These are phyloP conservation scores for Suhomyces vadensis DNA, from an alignment of 805 yeast species.

Conservation along the genomic window DNA sequence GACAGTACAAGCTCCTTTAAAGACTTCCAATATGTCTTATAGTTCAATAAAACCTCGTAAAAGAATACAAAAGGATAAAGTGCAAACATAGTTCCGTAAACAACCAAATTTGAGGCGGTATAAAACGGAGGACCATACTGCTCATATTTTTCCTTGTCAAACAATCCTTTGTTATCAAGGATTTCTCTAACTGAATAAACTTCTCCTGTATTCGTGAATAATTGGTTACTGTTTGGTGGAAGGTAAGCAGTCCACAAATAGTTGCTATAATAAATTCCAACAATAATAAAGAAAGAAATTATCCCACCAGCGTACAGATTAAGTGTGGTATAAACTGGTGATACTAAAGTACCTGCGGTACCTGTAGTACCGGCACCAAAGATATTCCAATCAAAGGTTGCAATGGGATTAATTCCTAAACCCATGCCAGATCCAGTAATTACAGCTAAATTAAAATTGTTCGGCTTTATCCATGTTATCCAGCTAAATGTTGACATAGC, in stretches of 20 bases:
- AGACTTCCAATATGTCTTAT: constrained; percentile 4
- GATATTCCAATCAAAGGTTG: constrained; percentile 54
- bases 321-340: constrained; percentile 43
- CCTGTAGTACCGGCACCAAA: constrained; percentile 19
- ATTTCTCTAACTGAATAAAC: constrained; percentile 15
- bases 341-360: constrained; percentile 30
- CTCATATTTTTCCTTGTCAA: constrained; percentile 15
- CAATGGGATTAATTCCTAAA: constrained; percentile 53
- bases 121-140: constrained; percentile 20
- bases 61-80: constrained; percentile 25
- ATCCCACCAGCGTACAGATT: constrained; percentile 17
- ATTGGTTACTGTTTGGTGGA: constrained; percentile 19
- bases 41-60: constrained; percentile 11
- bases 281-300: constrained; percentile 16
- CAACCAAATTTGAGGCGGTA: constrained; percentile 19
- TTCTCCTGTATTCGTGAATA: constrained; percentile 23
- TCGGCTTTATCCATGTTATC: constrained; percentile 60
- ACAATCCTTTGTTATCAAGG: constrained; percentile 14
- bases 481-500: constrained; percentile 50
- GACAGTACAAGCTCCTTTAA: constrained; percentile 1
- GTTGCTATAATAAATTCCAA: constrained; percentile 21
- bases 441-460: constrained; percentile 47
- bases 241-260: constrained; percentile 20
- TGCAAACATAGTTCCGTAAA: constrained; percentile 17
- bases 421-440: constrained; percentile 51